These are phyloP conservation scores for Chlorella vulgaris DNA, from an alignment of 139 green algal species.

Conservation along the genomic window DNA sequence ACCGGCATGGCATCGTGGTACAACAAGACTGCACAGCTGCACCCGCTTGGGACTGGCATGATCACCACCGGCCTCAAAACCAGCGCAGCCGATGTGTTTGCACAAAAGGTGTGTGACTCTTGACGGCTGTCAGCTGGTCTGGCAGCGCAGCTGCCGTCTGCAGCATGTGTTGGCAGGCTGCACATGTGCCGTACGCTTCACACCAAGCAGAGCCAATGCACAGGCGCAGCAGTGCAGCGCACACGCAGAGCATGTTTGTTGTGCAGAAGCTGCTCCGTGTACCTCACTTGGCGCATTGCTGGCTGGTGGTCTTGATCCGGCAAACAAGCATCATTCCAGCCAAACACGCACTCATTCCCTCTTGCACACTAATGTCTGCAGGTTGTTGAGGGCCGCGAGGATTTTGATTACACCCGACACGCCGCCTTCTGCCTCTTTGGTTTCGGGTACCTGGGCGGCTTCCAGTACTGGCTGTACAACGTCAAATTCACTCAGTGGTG, in stretches of 20 bases:
- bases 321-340: neutral
- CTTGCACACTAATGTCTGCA: constrained; percentile 28
- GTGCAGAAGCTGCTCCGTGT: no score
- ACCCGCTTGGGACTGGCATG: constrained; percentile 74
- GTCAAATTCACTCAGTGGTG: constrained; percentile 80
- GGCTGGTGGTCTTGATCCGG: neutral
- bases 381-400: constrained; percentile 75
- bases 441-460: constrained; percentile 83
- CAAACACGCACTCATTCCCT: neutral
- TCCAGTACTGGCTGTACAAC: constrained; percentile 85
- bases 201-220: no score
- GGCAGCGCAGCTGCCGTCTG: neutral
- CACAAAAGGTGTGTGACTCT: constrained; percentile 92
- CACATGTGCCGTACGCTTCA: no score
- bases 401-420: constrained; percentile 84
- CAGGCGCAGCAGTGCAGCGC: no score
- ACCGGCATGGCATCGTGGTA: constrained; percentile 53
- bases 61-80: constrained; percentile 89
- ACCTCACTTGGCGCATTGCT: no score
- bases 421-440: constrained; percentile 82
- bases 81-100: constrained; percentile 84
- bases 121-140: no score
- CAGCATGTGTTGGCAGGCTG: no score
- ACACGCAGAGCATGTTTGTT: no score
- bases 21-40: constrained; percentile 59